Evolutionary conservation across 2,329 filamentous ascomycete genomes (phyloP).

Genomic region (Aspergillus sp.): DNA sequence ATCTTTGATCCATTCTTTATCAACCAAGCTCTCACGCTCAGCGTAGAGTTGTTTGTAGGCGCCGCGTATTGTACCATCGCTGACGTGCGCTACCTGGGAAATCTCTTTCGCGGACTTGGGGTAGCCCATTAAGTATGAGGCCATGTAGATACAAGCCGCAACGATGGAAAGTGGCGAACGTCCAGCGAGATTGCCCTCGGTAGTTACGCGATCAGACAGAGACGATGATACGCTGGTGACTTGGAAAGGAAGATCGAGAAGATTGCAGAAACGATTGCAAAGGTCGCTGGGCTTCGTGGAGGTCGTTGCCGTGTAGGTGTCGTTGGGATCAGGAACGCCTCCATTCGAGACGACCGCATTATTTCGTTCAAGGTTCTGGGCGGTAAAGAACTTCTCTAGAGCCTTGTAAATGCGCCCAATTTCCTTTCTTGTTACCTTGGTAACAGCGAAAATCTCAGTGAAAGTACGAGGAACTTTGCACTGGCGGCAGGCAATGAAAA

Average conservation of each 20-base stretch:
- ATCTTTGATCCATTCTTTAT: conserved; percentile 70
- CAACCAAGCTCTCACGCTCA: conserved; percentile 71
- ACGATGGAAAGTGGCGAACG: conserved; percentile 92
- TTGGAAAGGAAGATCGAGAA: conserved; percentile 71
- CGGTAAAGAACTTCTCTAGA: conserved; percentile 82
- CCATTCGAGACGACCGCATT: conserved; percentile 52
- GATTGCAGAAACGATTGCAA: conserved; percentile 84
- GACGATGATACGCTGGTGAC: conserved; percentile 78
- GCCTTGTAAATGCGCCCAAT: conserved; percentile 94
- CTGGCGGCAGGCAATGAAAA: conserved; percentile 96
- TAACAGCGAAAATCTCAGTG: conserved; percentile 89
- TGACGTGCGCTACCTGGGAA: conserved; percentile 79
- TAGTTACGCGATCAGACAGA: conserved; percentile 74
- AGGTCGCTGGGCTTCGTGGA: conserved; percentile 81
- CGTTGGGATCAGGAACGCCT: conserved; percentile 50
- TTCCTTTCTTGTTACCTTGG: conserved; percentile 94
- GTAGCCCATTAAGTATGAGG: conserved; percentile 80
- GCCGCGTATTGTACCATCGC: conserved; percentile 93
- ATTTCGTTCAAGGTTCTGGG: conserved; percentile 63
- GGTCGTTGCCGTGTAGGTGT: conserved; percentile 68
- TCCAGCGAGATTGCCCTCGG: conserved; percentile 79
- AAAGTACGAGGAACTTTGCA: conserved; percentile 85
- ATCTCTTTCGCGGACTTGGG: conserved; percentile 83
- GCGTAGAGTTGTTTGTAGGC: conserved; percentile 87
- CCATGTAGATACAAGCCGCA: conserved; percentile 95